These are phyloP conservation scores for Neoboletus magnificus DNA, from an alignment of 768 basidiomycete species.

Conservation along the genomic window DNA sequence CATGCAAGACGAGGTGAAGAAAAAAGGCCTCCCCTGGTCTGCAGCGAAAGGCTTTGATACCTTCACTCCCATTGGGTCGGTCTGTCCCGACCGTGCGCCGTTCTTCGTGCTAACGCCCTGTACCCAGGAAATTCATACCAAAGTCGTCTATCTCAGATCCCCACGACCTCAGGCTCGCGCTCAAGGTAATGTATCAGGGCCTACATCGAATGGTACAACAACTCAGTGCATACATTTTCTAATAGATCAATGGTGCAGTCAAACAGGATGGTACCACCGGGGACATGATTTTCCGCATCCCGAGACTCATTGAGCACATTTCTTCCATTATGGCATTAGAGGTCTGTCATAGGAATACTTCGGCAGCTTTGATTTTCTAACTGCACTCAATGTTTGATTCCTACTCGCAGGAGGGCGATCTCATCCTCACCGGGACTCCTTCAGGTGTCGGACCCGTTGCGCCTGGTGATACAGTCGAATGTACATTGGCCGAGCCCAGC, in stretches of 20 bases:
- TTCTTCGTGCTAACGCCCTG: neutral
- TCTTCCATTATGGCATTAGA: slow-evolving; percentile 98
- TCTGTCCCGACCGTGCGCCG: neutral
- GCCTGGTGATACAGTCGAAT: slow-evolving; percentile 78
- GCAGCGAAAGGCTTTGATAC: slow-evolving; percentile 96
- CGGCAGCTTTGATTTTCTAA: neutral
- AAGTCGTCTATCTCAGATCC: slow-evolving; percentile 66
- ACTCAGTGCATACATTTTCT: neutral
- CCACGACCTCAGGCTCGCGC: slow-evolving; percentile 68
- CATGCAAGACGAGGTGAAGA: slow-evolving; percentile 89
- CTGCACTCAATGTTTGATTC: too few species aligned
- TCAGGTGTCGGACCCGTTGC: slow-evolving; percentile 79
- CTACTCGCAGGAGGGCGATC: slow-evolving; percentile 71
- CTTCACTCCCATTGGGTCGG: slow-evolving; percentile 86
- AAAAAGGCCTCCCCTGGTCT: slow-evolving; percentile 95
- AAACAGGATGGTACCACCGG: slow-evolving; percentile 84
- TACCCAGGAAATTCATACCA: slow-evolving; percentile 71
- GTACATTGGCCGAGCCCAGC: slow-evolving; percentile 54
- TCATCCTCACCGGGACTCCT: slow-evolving; percentile 91
- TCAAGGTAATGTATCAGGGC: slow-evolving; percentile 52
- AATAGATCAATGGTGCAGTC: slow-evolving; percentile 74
- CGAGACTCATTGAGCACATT: slow-evolving; percentile 82
- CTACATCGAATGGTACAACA: neutral
- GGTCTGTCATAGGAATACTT: slow-evolving; percentile 38
- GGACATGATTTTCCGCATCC: slow-evolving; percentile 93